A percentile compares a stretch with the other conserved stretches of the same genome.
Evolutionary conservation across 768 basidiomycete genomes (phyloP).

Genomic region (Agrocybe chaxingu): DNA sequence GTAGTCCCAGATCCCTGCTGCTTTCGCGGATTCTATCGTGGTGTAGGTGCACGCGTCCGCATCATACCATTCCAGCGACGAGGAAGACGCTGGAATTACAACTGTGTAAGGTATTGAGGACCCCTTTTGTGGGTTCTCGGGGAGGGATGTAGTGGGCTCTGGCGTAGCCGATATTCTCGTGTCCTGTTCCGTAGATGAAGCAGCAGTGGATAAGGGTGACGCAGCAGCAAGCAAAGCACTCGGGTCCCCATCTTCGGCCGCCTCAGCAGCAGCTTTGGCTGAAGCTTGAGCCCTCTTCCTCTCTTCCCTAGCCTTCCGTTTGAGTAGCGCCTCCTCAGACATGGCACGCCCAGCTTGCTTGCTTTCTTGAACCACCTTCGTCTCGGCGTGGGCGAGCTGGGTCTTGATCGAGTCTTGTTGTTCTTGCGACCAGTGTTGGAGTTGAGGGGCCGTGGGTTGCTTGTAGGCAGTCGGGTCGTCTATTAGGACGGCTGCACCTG

Average conservation of each 20-base stretch:
- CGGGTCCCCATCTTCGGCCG: conserved; percentile 8
- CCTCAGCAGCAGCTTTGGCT: conserved; percentile 15
- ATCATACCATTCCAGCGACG: conserved; percentile 66
- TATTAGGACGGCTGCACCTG: conserved; percentile 76
- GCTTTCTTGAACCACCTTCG: conserved; percentile 46
- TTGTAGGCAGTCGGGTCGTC: conserved; percentile 64
- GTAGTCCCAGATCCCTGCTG: conserved; percentile 75
- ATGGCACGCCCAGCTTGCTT: conserved; percentile 35
- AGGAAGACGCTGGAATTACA: conserved; percentile 65
- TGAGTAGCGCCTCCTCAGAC: conserved; percentile 62
- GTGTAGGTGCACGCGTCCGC: conserved; percentile 35
- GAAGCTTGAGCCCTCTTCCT: conserved; percentile 27
- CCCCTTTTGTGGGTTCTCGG: conserved; percentile 5
- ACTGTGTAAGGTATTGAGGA: conserved; percentile 44
- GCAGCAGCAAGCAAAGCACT: not conserved
- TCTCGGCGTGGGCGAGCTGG: conserved; percentile 48
- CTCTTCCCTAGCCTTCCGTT: conserved; percentile 69
- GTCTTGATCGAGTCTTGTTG: conserved; percentile 42
- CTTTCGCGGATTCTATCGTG: conserved; percentile 57
- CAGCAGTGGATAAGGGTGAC: not conserved
- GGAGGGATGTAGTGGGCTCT: conserved; percentile 3
- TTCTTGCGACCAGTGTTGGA: conserved; percentile 51
- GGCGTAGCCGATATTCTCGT: conserved; percentile 10
- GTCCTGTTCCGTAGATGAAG: not conserved
- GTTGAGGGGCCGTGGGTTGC: conserved; percentile 41